These are phyloP conservation scores for Metarhizium humberi DNA, from an alignment of 2,329 filamentous ascomycete species.

Conservation along the genomic window DNA sequence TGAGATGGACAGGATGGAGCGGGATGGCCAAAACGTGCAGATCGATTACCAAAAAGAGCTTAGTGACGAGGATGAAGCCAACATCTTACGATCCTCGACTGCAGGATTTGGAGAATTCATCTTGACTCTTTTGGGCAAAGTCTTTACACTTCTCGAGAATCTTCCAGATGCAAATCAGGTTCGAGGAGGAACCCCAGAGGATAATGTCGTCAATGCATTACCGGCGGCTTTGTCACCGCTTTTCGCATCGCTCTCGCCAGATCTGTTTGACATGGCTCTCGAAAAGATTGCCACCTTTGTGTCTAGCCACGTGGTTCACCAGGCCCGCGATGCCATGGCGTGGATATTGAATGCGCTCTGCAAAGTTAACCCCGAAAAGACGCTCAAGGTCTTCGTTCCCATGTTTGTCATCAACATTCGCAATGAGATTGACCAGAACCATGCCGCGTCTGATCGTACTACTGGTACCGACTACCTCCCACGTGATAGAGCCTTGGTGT, in stretches of 20 bases:
- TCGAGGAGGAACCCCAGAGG: conserved; percentile 85
- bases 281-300: conserved; percentile 91
- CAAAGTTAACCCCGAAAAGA: conserved; percentile 91
- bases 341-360: conserved; percentile 96
- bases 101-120: conserved; percentile 91
- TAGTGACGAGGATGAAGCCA: conserved; percentile 75
- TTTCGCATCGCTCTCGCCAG: conserved; percentile 81
- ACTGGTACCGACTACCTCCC: conserved; percentile 90
- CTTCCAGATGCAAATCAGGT: conserved; percentile 83
- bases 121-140: conserved; percentile 79
- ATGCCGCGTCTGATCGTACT: conserved; percentile 87
- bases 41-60: conserved; percentile 79
- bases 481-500: conserved; percentile 83
- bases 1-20: conserved; percentile 90
- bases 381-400: conserved; percentile 80
- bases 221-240: conserved; percentile 86
- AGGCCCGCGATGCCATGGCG: conserved; percentile 94
- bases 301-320: conserved; percentile 88
- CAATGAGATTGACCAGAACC: conserved; percentile 94
- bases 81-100: conserved; percentile 86
- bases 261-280: conserved; percentile 84
- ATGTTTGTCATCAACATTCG: conserved; percentile 87
- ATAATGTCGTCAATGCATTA: conserved; percentile 92
- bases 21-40: conserved; percentile 73
- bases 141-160: conserved; percentile 93